A percentile compares a stretch with the other conserved stretches of the same genome.
phyloP scores from a whole-genome alignment of 2,329 filamentous ascomycete genomes.

The Xylariaceae sp. region DNA sequence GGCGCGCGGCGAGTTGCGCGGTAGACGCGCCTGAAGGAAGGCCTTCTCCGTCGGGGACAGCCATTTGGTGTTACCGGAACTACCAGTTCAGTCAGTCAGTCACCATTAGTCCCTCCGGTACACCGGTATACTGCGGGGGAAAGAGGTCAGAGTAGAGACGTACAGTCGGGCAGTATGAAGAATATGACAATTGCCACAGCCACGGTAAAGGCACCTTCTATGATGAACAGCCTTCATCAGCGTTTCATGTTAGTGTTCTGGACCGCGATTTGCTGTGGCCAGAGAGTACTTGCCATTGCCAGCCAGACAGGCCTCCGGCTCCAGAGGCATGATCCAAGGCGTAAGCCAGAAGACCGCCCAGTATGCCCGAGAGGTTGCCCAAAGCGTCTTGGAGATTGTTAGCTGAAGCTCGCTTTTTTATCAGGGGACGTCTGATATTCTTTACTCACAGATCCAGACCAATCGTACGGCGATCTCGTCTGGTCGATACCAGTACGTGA shows the following conservation, averaged over 20 bases:
- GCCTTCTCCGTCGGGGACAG: conserved; percentile 31
- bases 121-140: no score
- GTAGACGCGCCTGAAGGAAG: conserved; percentile 35
- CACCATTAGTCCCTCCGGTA: no score
- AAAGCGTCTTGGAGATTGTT: no score
- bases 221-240: conserved; percentile 28
- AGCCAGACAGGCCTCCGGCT: conserved; percentile 20
- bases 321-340: conserved; percentile 20
- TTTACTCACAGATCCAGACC: conserved; percentile 37
- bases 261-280: no score
- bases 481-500: conserved; percentile 40
- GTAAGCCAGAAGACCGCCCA: conserved; percentile 16
- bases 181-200: conserved; percentile 38
- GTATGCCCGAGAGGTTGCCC: conserved; percentile 22
- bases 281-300: conserved; percentile 20
- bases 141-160: no score
- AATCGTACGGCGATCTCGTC: conserved; percentile 39
- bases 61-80: no score
- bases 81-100: no score
- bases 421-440: no score
- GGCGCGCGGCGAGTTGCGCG: conserved; percentile 32
- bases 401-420: no score
- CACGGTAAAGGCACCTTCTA: conserved; percentile 40
- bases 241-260: no score
- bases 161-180: conserved; percentile 47